These are phyloP conservation scores for Catunica adiposa DNA, from an alignment of 2,329 filamentous ascomycete species.

Conservation along the genomic window DNA sequence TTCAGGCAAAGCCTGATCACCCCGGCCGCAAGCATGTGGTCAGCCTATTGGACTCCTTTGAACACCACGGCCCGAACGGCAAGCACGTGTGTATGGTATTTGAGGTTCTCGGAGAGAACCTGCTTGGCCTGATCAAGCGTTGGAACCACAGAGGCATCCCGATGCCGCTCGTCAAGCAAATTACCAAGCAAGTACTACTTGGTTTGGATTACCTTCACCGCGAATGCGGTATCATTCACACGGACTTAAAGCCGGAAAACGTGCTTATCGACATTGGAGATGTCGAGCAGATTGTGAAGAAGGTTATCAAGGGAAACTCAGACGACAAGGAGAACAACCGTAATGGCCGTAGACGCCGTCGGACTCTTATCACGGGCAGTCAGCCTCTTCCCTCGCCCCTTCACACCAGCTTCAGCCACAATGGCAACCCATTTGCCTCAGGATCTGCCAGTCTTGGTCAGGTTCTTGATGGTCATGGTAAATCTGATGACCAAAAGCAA, in stretches of 20 bases:
- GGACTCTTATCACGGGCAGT: constrained; percentile 91
- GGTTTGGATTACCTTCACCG: constrained; percentile 92
- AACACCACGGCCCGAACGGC: constrained; percentile 92
- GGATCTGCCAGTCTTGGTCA: constrained; percentile 55
- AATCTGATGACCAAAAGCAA: constrained; percentile 56
- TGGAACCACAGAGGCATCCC: constrained; percentile 98
- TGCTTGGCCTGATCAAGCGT: constrained; percentile 87
- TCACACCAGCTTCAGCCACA: constrained; percentile 74
- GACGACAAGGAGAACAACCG: constrained; percentile 72
- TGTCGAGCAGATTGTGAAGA: constrained; percentile 95
- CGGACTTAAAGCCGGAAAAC: constrained; percentile 93
- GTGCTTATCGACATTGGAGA: constrained; percentile 98
- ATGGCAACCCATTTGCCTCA: constrained; percentile 18
- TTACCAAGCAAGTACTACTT: constrained; percentile 92
- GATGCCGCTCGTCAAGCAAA: constrained; percentile 92
- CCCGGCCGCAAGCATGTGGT: constrained; percentile 91
- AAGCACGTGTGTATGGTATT: constrained; percentile 99
- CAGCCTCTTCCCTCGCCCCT: constrained; percentile 90
- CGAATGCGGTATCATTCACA: constrained; percentile 98
- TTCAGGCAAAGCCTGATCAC: constrained; percentile 85
- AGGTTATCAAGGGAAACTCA: constrained; percentile 70
- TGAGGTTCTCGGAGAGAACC: constrained; percentile 88
- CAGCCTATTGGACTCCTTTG: constrained; percentile 88
- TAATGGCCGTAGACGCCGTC: constrained; percentile 74
- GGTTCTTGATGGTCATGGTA: constrained; percentile 44